Conservation (phyloP, 1,139 yeast species). For the Komagataea norvegica region DNA sequence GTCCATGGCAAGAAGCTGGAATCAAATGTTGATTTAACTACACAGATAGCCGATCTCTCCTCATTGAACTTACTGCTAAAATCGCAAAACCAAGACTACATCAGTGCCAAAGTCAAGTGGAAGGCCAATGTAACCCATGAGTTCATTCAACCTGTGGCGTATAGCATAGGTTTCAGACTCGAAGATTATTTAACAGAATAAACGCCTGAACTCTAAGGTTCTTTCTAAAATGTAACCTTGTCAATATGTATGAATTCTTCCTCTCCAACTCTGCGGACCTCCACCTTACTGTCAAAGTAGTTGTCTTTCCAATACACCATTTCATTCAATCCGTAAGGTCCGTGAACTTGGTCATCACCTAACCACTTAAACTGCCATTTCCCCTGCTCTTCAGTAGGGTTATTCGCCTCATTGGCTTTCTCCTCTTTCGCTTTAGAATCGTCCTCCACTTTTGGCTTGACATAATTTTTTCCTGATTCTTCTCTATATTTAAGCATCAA, state of each 20-base stretch:
- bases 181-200: conserved; percentile 39
- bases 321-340: conserved; percentile 53
- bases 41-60: conserved; percentile 57
- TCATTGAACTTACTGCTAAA: conserved; percentile 50
- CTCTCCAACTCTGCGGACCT: conserved; percentile 37
- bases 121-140: conserved; percentile 55
- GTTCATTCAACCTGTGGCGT: conserved; percentile 45
- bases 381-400: conserved; percentile 25
- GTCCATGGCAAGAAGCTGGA: conserved; percentile 27
- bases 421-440: conserved; percentile 12
- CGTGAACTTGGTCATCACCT: conserved; percentile 46
- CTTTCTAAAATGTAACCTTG: neutral
- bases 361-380: conserved; percentile 64
- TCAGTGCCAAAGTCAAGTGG: conserved; percentile 63
- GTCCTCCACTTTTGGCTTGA: conserved; percentile 15
- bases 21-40: conserved; percentile 46
- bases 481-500: conserved; percentile 47
- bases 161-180: conserved; percentile 51
- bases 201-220: neutral
- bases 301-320: conserved; percentile 56
- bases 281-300: conserved; percentile 50
- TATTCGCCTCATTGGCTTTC: conserved; percentile 19
- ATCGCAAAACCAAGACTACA: conserved; percentile 40
- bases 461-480: conserved; percentile 41
- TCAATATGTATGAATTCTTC: conserved; percentile 26